These are phyloP conservation scores for Gaertneriomyces semiglobifer DNA, from an alignment of 192 early-diverging fungal species.

Conservation along the genomic window DNA sequence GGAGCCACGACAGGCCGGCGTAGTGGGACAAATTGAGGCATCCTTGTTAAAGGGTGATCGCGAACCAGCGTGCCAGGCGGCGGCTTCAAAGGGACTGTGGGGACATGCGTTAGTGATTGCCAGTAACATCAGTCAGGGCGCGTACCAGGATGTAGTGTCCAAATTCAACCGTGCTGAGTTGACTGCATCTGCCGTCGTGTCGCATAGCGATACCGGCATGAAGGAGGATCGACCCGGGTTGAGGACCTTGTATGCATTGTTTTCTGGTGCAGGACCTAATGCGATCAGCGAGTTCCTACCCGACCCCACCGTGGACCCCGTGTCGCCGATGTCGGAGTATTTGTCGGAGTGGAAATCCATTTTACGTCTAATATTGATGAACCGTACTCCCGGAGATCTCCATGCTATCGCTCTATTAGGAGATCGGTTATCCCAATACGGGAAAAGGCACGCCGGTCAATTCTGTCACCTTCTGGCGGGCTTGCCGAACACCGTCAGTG, in stretches of 20 bases:
- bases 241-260: conserved; percentile 37
- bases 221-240: conserved; percentile 33
- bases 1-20: too few relatives aligned
- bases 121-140: conserved; percentile 78
- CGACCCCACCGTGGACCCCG: conserved; percentile 10
- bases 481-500: conserved; percentile 57
- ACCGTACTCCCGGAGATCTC: conserved; percentile 72
- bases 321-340: conserved; percentile 31
- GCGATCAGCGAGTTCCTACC: conserved; percentile 33
- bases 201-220: too few relatives aligned
- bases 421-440: conserved; percentile 61
- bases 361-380: conserved; percentile 75
- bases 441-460: conserved; percentile 64
- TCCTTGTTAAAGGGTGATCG: conserved; percentile 61
- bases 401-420: conserved; percentile 72
- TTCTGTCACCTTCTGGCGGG: conserved; percentile 74
- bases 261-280: conserved; percentile 27
- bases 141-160: conserved; percentile 75
- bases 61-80: conserved; percentile 50
- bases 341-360: conserved; percentile 70
- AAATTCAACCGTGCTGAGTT: conserved; percentile 45
- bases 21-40: conserved; percentile 54
- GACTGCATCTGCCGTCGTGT: neutral
- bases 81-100: conserved; percentile 65
- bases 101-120: conserved; percentile 86